Evolutionary conservation across 2,329 filamentous ascomycete genomes (phyloP).

Genomic region (Phialocephala subalpina): DNA sequence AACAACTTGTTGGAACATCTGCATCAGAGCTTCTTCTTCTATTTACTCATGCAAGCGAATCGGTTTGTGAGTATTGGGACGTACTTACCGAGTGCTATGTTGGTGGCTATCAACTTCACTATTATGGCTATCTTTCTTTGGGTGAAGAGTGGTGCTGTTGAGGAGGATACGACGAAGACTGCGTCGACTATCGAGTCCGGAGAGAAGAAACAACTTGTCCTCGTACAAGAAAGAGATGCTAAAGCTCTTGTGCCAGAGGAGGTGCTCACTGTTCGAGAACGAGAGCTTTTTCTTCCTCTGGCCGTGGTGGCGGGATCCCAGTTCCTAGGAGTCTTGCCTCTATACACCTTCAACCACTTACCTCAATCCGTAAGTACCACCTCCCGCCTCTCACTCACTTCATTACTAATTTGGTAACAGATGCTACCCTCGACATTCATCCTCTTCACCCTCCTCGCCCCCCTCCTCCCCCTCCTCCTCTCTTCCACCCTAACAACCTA

Average conservation of each 20-base stretch:
- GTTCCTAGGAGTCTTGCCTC: constrained; percentile 78
- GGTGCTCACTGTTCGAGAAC: constrained; percentile 38
- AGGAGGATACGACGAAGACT: constrained; percentile 18
- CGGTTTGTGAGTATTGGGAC: constrained; percentile 98
- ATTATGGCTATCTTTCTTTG: constrained; percentile 96
- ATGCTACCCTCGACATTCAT: constrained; percentile 66
- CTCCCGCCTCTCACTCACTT: background rate
- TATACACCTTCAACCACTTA: constrained; percentile 86
- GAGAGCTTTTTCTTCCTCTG: constrained; percentile 77
- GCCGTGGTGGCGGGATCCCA: constrained; percentile 77
- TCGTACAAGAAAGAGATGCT: constrained; percentile 30
- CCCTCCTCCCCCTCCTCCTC: constrained; percentile 63
- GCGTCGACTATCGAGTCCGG: constrained; percentile 40
- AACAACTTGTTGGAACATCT: constrained; percentile 97
- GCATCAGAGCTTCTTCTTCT: constrained; percentile 99
- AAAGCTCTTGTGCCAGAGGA: constrained; percentile 38
- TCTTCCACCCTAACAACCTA: constrained; percentile 61
- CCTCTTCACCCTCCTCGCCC: constrained; percentile 62
- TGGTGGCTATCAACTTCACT: constrained; percentile 92
- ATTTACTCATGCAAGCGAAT: constrained; percentile 88
- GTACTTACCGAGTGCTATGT: constrained; percentile 97
- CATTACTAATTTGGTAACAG: constrained; percentile 48
- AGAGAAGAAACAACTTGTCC: constrained; percentile 44
- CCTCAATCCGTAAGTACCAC: constrained; percentile 61
- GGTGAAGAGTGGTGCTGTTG: constrained; percentile 77